Base-by-base conservation (phyloP, 2,329 filamentous ascomycete species). In the Fusarium sp. region DNA sequence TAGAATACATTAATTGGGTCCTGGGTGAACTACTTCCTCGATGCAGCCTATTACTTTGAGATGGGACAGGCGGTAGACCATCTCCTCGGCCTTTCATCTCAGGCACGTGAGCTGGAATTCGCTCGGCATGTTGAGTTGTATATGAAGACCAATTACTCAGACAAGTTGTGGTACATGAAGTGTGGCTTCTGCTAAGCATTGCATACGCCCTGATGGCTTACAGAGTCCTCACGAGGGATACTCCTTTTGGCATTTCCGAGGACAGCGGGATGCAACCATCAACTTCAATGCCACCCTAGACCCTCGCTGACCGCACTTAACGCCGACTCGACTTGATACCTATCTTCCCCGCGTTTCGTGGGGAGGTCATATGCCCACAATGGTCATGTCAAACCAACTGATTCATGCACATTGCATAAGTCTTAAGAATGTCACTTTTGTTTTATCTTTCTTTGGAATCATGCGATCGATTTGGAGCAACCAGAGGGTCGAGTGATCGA, bases 341-440 rank as follows among this genome's bases (percentile, higher is more conserved):
- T 58, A n/a, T 24, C 26, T 47, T 26, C 52, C 62, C 66, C 66
- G 43, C 66, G 52, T 49, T 42, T 37, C 49, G 43, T 28, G 52
- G 48, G 28, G 60, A 53, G 63, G 66, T 67, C 62, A 70, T 62
- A 49, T 31, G 66, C 57, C 46, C 39, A 66, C 53, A 46, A 42
- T 47, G 33, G 48, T 68, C 62, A 64, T 41, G 53, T 33, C 28
- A 49, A 52, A 29, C 21, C 8, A 44, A 63, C 39, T 56, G 56
- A 66, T 58, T 56, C 55, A 54, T 54, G 56, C 28, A 28, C 31
- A 58, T 64, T 20, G 28, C 50, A 44, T 33, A 52, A 12, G n/a
- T n/a, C n/a, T n/a, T n/a, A 44, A 49, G 46, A 24, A 47, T 48
- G 28, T 33, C 61, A 38, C 35, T 31, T 28, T 43, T 28, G 33